phyloP scores from a whole-genome alignment of 2,329 filamentous ascomycete genomes.

The Aureobasidium sp. region DNA sequence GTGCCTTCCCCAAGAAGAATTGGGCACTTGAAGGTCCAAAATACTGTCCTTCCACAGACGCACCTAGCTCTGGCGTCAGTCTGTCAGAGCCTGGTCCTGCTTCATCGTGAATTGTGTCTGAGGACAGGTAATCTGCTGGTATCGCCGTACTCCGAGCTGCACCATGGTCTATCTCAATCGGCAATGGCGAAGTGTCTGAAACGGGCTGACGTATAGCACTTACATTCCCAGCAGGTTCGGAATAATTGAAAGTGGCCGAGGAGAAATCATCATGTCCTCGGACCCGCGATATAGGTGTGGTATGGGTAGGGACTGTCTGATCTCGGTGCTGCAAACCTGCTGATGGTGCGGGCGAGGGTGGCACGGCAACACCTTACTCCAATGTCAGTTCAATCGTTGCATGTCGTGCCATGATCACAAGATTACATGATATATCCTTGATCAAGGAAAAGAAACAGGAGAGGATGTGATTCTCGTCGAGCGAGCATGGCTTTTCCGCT shows the following conservation, averaged over 20 bases:
- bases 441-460: background rate
- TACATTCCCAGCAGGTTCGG: too few species aligned
- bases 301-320: background rate
- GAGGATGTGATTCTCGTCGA: background rate
- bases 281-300: background rate
- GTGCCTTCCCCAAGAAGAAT: slow-evolving; percentile 1
- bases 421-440: background rate
- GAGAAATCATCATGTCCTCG: too few species aligned
- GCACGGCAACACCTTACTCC: background rate
- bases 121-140: too few species aligned
- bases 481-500: background rate
- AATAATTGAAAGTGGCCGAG: too few species aligned
- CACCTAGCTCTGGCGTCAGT: background rate
- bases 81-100: background rate
- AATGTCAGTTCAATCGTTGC: background rate
- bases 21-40: slow-evolving; percentile 9
- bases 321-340: too few species aligned
- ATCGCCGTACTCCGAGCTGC: too few species aligned
- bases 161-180: too few species aligned
- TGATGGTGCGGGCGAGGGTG: background rate
- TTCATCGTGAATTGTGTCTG: too few species aligned
- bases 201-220: too few species aligned
- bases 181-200: too few species aligned
- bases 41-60: background rate
- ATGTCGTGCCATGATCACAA: background rate